Evolutionary conservation across 352 stramenopile species (phyloP).

Genomic region (Plasmopara viticola): DNA sequence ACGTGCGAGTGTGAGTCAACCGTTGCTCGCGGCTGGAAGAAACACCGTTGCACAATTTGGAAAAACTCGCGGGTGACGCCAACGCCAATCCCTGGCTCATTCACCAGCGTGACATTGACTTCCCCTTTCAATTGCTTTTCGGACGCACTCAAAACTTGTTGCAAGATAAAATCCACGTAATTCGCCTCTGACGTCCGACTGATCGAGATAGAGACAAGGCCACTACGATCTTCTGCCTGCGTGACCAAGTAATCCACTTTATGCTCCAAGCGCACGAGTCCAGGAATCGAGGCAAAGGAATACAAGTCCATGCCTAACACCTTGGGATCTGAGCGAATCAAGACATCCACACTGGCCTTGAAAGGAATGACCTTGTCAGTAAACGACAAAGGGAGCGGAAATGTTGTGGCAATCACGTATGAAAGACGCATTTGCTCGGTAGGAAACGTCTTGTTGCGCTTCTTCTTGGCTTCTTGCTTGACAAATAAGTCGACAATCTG

Average conservation of each 20-base stretch:
- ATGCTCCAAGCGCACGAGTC: conserved; percentile 56
- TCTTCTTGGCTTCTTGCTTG: conserved; percentile 44
- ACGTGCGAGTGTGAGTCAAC: conserved; percentile 4
- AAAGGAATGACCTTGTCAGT: conserved; percentile 30
- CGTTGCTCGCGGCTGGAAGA: conserved; percentile 35
- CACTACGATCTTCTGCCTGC: conserved; percentile 50
- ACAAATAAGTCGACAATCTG: conserved; percentile 43
- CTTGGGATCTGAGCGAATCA: conserved; percentile 66
- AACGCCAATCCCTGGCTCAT: conserved; percentile 57
- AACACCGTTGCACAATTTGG: conserved; percentile 58
- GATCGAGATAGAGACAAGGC: conserved; percentile 48
- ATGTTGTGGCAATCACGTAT: conserved; percentile 36
- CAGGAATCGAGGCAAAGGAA: conserved; percentile 35
- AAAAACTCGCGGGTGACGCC: conserved; percentile 71
- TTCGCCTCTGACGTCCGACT: conserved; percentile 51
- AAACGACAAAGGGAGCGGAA: conserved; percentile 34
- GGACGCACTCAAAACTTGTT: conserved; percentile 54
- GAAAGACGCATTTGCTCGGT: conserved; percentile 43
- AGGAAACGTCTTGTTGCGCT: conserved; percentile 32
- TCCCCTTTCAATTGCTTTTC: conserved; percentile 46
- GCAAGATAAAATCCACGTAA: conserved; percentile 64
- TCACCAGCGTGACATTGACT: conserved; percentile 56
- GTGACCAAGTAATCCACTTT: conserved; percentile 70
- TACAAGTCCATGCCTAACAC: conserved; percentile 65
- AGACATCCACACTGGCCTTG: conserved; percentile 48